Evolutionary conservation across 495 filamentous ascomycete genomes (phyloP).

Genomic region (Penicillium goetzii): DNA sequence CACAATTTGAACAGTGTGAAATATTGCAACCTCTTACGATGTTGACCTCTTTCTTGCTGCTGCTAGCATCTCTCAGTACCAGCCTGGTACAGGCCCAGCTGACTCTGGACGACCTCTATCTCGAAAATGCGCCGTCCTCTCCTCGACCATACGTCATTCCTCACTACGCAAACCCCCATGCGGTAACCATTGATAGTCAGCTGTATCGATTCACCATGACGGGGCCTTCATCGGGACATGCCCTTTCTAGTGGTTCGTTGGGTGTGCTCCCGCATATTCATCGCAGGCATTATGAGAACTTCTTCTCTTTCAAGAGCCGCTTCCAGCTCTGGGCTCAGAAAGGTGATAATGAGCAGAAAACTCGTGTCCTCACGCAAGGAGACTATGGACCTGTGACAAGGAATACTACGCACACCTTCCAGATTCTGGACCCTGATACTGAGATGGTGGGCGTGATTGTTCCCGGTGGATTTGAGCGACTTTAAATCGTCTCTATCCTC

Average conservation of each 20-base stretch:
- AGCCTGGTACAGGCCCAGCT: slow-evolving; percentile 17
- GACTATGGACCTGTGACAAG: slow-evolving; percentile 45
- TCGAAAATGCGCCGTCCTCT: slow-evolving; percentile 33
- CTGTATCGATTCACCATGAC: slow-evolving; percentile 45
- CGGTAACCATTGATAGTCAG: slow-evolving; percentile 33
- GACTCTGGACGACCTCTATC: slow-evolving; percentile 29
- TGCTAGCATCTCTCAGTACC: slow-evolving; percentile 17
- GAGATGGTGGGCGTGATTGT: slow-evolving; percentile 48
- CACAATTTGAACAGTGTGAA: neutral
- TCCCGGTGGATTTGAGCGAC: slow-evolving; percentile 52
- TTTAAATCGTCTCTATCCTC: neutral
- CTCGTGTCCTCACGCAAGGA: slow-evolving; percentile 41
- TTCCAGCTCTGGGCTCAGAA: slow-evolving; percentile 52
- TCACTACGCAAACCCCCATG: slow-evolving; percentile 37
- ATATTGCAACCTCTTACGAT: slow-evolving; percentile 7
- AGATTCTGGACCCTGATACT: slow-evolving; percentile 49
- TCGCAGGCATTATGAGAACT: slow-evolving; percentile 49
- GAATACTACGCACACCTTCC: slow-evolving; percentile 51
- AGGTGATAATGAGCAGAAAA: slow-evolving; percentile 34
- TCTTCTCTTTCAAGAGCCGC: slow-evolving; percentile 48
- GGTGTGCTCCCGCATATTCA: slow-evolving; percentile 48
- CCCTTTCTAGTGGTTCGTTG: slow-evolving; percentile 30
- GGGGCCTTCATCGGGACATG: slow-evolving; percentile 44
- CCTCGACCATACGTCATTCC: slow-evolving; percentile 39
- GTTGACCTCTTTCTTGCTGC: slow-evolving; percentile 20